phyloP scores from a whole-genome alignment of 2,329 filamentous ascomycete genomes.

The Monosporascus sp. region DNA sequence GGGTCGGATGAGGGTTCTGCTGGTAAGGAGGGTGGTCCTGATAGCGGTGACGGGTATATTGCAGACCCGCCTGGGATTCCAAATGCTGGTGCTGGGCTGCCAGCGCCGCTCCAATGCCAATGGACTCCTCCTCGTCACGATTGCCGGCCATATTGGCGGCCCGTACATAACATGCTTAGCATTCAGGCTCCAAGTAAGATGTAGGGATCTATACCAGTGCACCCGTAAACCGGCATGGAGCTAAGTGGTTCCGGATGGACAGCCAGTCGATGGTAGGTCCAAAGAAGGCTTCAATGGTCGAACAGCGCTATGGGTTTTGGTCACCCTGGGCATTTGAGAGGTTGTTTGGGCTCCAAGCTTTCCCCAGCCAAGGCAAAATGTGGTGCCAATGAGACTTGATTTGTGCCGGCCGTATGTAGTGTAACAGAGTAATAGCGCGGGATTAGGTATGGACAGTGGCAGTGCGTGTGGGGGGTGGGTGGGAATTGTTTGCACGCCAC shows the following conservation, averaged over 20 bases:
- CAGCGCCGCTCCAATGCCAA: conserved; percentile 27
- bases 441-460: not conserved
- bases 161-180: conserved; percentile 23
- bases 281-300: not conserved
- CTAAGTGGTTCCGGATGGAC: not conserved
- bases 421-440: not conserved
- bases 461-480: not conserved
- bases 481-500: not conserved
- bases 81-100: conserved; percentile 31
- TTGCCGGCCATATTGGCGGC: conserved; percentile 38
- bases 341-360: not conserved
- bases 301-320: not conserved
- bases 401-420: not conserved
- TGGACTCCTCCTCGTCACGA: conserved; percentile 38
- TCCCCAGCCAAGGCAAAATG: not conserved
- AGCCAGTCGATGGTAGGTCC: not conserved
- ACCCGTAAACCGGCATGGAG: not conserved
- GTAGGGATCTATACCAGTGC: not conserved
- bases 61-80: conserved; percentile 24
- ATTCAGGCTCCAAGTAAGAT: conserved; percentile 1
- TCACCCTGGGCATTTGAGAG: not conserved
- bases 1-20: conserved; percentile 9
- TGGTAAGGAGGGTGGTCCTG: conserved; percentile 5
- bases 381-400: not conserved
- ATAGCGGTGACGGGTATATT: conserved; percentile 20